phyloP scores from a whole-genome alignment of 2,329 filamentous ascomycete species.

The Alternaria sp. region DNA sequence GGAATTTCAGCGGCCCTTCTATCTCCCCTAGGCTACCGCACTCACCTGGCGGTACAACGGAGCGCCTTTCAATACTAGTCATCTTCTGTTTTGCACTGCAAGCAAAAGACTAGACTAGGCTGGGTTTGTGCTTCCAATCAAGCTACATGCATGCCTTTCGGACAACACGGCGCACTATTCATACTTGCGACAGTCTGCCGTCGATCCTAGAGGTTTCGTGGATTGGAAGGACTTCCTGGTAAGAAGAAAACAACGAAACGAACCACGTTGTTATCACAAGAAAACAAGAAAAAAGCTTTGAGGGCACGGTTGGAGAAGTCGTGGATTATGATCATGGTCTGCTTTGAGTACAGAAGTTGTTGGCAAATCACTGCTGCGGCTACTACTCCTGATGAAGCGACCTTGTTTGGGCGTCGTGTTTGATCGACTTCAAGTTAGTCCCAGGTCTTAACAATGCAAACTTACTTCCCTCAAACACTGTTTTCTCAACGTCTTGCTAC shows the following conservation, averaged over 20 bases:
- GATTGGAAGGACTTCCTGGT: conserved; percentile 20
- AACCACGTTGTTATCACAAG: conserved; percentile 14
- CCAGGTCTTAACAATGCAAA: conserved; percentile 23
- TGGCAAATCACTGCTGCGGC: not conserved
- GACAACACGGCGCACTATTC: not conserved
- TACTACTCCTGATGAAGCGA: not conserved
- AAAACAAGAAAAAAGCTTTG: conserved; percentile 28
- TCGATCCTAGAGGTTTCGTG: not conserved
- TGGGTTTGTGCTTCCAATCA: conserved; percentile 18
- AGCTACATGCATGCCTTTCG: not conserved
- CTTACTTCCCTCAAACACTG: not conserved
- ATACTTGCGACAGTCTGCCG: not conserved
- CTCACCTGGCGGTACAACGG: conserved; percentile 30
- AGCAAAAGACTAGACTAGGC: conserved; percentile 41
- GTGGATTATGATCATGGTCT: conserved; percentile 11
- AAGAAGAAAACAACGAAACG: conserved; percentile 26
- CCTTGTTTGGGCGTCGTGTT: conserved; percentile 2
- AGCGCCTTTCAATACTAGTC: conserved; percentile 45
- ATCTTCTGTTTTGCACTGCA: conserved; percentile 27
- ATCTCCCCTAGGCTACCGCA: conserved; percentile 33
- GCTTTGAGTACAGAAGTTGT: not conserved
- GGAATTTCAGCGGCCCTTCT: conserved; percentile 29
- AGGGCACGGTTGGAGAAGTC: conserved; percentile 26
- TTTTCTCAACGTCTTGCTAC: not conserved
- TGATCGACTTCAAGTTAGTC: not conserved